phyloP scores from a whole-genome alignment of 2,329 filamentous ascomycete genomes.

The Lachnellula arida region DNA sequence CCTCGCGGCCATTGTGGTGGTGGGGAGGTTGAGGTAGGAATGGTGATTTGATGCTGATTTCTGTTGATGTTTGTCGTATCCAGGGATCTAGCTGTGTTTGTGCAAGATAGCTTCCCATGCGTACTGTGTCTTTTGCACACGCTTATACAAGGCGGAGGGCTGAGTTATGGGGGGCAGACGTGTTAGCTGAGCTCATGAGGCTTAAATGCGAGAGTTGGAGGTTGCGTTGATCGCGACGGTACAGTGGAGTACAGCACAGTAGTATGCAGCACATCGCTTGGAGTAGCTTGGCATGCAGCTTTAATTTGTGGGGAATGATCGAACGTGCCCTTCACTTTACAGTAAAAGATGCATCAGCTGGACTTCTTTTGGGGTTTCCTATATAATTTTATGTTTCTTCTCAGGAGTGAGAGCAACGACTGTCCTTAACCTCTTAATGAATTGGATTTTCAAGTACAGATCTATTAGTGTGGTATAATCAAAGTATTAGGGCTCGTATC shows the following conservation, averaged over 20 bases:
- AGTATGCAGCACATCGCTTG: not conserved
- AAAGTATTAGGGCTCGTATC: no score
- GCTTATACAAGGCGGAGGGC: not conserved
- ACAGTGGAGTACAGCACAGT: not conserved
- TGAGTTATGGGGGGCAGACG: not conserved
- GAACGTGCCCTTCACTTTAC: not conserved
- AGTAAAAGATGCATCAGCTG: not conserved
- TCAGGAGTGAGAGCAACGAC: no score
- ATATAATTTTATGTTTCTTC: no score
- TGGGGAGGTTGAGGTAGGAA: constrained; percentile 14
- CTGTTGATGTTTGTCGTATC: constrained; percentile 26
- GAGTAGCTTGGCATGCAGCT: not conserved
- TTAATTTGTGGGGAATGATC: not conserved
- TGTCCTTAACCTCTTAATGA: no score
- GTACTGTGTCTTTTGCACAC: constrained; percentile 11
- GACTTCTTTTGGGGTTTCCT: no score
- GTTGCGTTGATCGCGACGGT: not conserved
- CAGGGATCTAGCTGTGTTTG: constrained; percentile 24
- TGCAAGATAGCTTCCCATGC: constrained; percentile 26
- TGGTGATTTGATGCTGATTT: constrained; percentile 15
- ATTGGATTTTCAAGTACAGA: no score
- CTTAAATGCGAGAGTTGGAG: not conserved
- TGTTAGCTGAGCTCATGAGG: not conserved
- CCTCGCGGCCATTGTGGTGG: constrained; percentile 75
- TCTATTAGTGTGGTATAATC: no score